A percentile compares a stretch with the other conserved stretches of the same genome.
These are phyloP conservation scores for Grammothele lineata DNA, from an alignment of 768 basidiomycete genomes.

Conservation along the genomic window DNA sequence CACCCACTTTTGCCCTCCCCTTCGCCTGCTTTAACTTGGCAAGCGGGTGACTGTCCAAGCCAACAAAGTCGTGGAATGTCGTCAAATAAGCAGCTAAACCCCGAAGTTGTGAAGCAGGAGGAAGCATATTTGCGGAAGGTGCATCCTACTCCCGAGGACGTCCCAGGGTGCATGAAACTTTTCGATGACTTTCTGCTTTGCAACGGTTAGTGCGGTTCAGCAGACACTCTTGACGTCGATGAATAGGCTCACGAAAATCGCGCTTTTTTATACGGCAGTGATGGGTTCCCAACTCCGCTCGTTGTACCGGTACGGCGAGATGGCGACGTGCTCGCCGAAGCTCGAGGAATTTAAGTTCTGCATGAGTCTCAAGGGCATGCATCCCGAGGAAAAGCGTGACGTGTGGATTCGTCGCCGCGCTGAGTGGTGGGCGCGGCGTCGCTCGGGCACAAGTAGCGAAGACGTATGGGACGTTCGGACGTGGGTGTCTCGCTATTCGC, in stretches of 20 bases:
- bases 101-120: constrained; percentile 56
- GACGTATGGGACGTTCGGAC: constrained; percentile 89
- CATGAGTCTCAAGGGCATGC: constrained; percentile 73
- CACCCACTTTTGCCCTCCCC: too few relatives aligned
- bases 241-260: neutral
- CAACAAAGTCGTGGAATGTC: too few relatives aligned
- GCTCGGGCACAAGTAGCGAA: constrained; percentile 81
- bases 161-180: constrained; percentile 76
- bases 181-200: constrained; percentile 73
- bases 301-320: constrained; percentile 80
- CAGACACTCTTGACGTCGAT: neutral
- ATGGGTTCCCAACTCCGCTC: constrained; percentile 77
- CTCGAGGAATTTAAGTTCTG: constrained; percentile 95
- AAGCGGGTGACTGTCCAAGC: too few relatives aligned
- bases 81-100: too few relatives aligned
- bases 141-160: constrained; percentile 73
- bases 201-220: constrained; percentile 42
- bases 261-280: too few relatives aligned
- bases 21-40: too few relatives aligned
- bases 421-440: constrained; percentile 88
- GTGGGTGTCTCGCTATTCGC: constrained; percentile 42
- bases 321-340: constrained; percentile 68
- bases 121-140: constrained; percentile 56
- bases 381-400: constrained; percentile 72
- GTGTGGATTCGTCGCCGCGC: constrained; percentile 85